These are phyloP conservation scores for Penicillium sp. DNA, from an alignment of 2,329 filamentous ascomycete genomes.

Conservation along the genomic window DNA sequence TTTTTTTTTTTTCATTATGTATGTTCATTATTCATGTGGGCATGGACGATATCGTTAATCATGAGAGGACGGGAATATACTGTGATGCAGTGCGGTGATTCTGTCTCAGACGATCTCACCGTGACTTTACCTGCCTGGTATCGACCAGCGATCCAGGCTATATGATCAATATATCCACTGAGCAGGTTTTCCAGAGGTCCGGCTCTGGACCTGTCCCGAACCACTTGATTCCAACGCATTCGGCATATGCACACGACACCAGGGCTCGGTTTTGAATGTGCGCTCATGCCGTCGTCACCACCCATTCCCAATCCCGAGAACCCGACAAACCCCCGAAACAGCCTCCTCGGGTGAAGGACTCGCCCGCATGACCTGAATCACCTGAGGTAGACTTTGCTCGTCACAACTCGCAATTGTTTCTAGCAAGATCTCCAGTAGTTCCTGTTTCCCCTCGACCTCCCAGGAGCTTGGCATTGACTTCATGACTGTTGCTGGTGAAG, in stretches of 20 bases:
- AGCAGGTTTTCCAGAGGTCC: neutral
- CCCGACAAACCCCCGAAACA: conserved; percentile 26
- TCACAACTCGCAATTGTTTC: conserved; percentile 30
- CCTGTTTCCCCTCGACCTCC: conserved; percentile 25
- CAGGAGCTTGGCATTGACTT: conserved; percentile 21
- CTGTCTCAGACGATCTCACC: neutral
- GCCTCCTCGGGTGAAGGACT: conserved; percentile 31
- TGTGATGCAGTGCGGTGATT: neutral
- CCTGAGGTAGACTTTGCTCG: conserved; percentile 24
- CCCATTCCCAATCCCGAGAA: conserved; percentile 18
- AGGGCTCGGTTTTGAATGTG: neutral
- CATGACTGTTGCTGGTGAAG: conserved; percentile 5
- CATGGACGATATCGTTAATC: conserved; percentile 5
- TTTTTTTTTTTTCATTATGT: too few relatives aligned
- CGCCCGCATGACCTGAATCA: conserved; percentile 28
- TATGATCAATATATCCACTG: conserved; percentile 1
- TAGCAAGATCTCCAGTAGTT: conserved; percentile 26
- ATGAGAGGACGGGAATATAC: neutral
- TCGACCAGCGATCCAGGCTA: conserved; percentile 4
- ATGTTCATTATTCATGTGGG: neutral
- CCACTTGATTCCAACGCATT: neutral
- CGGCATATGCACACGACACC: too few relatives aligned
- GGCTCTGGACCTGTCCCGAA: neutral
- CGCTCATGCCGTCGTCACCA: neutral
- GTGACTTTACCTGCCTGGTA: neutral